These are phyloP conservation scores for Penicillium taxi DNA, from an alignment of 495 filamentous ascomycete genomes.

Conservation along the genomic window DNA sequence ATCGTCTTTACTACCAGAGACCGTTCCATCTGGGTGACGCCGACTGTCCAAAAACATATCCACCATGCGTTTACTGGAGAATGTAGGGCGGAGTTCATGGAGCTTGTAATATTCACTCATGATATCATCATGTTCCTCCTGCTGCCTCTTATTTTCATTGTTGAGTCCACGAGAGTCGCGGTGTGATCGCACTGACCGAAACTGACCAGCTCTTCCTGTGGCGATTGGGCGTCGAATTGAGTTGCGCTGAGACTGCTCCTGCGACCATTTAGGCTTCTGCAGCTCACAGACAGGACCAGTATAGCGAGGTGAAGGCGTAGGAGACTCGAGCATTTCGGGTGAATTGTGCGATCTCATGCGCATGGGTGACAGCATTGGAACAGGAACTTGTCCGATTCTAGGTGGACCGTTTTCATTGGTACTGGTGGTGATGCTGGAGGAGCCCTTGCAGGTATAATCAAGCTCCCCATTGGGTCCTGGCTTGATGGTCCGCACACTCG, in stretches of 20 bases:
- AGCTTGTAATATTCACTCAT: slow-evolving; percentile 16
- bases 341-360: slow-evolving; percentile 18
- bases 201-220: slow-evolving; percentile 18
- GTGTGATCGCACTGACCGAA: slow-evolving; percentile 25
- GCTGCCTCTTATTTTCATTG: slow-evolving; percentile 26
- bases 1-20: slow-evolving; percentile 1
- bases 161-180: slow-evolving; percentile 18
- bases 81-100: slow-evolving; percentile 18
- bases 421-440: neutral
- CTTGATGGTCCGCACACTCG: slow-evolving; percentile 23
- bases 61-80: slow-evolving; percentile 52
- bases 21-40: slow-evolving; percentile 33
- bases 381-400: neutral
- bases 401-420: slow-evolving; percentile 3
- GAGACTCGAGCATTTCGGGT: slow-evolving; percentile 21
- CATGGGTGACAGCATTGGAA: slow-evolving; percentile 17
- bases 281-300: slow-evolving; percentile 5
- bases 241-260: slow-evolving; percentile 27
- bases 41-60: slow-evolving; percentile 52
- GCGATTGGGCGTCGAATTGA: slow-evolving; percentile 25
- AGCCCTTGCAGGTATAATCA: neutral
- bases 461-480: slow-evolving; percentile 12
- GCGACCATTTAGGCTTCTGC: slow-evolving; percentile 20
- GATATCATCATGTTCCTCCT: slow-evolving; percentile 17
- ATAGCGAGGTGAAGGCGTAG: slow-evolving; percentile 23